Base-by-base conservation (phyloP, 192 early-diverging fungal genomes). In the Coemansia sp. region DNA sequence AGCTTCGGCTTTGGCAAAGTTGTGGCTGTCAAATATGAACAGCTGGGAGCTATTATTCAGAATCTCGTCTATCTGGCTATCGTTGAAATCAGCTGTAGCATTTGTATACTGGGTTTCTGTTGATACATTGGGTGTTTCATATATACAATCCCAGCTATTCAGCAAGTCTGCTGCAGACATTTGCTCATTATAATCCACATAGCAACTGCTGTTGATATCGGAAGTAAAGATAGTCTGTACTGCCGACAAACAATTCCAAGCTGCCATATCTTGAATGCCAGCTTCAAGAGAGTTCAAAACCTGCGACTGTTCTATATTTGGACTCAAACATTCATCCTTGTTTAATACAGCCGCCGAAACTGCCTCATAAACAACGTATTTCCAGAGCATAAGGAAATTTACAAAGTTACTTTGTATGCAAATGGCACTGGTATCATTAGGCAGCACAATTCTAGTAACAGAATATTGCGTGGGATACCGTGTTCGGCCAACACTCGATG, bases 1-100 rank as follows among this genome's bases (percentile, higher is more conserved):
- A 15, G 12, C 31, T 7, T 45, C 31, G 51, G 18, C 20, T 41
- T 18, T n/a, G 51, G 15, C 16, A 28, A 18, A 20, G 20, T 23
- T 6, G 28, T 12, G 21, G 48, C 16, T 19, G 55, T 20, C 23
- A 42, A 69, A 57, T 13, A 26, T 26, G 19, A 63, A 44, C 20
- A 63, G 61, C 61, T 63, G 55, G 3, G 68, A 63, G 44, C 33
- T 50, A 20, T 63, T 44, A 36, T 55, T 50, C 30, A 63, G 30
- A 4, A 63, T 23, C 2, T 23, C 33, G 41, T 59, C 56, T 18
- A 59, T 58, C 5, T 62, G 55, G 49, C 50, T 52, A 11, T 39
- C 36, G 5, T 18, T 37, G 13, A 39, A 14, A 1, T 15, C 28
- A 1, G 23, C 23, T 26, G 23, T 26, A 26, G 23, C 23, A 26